These are phyloP conservation scores for Rosellinia necatrix DNA, from an alignment of 2,329 filamentous ascomycete genomes.

Conservation along the genomic window DNA sequence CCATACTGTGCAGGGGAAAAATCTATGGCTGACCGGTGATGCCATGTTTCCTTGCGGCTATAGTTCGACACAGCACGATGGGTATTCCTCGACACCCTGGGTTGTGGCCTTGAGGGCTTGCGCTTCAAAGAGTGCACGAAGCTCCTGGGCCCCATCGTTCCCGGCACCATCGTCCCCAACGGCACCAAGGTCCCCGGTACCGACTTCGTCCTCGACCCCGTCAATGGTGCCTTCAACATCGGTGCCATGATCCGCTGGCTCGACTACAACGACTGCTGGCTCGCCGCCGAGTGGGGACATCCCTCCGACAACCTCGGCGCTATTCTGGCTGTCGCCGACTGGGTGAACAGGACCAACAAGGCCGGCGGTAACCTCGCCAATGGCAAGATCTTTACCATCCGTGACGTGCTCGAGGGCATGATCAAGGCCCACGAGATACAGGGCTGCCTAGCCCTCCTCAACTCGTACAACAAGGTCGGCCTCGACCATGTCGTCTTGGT, in stretches of 20 bases:
- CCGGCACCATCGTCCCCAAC: conserved; percentile 88
- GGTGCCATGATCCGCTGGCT: conserved; percentile 99
- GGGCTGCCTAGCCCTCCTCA: conserved; percentile 93
- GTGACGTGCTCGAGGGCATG: conserved; percentile 94
- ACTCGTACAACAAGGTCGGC: conserved; percentile 98
- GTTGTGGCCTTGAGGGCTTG: conserved; percentile 93
- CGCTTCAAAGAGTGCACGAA: conserved; percentile 96
- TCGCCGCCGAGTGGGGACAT: conserved; percentile 98
- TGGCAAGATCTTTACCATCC: conserved; percentile 85
- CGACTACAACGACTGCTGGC: conserved; percentile 99
- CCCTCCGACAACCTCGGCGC: conserved; percentile 97
- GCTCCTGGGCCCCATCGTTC: conserved; percentile 88
- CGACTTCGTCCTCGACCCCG: conserved; percentile 89
- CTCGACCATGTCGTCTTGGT: conserved; percentile 97
- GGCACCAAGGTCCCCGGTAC: conserved; percentile 91
- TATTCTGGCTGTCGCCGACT: conserved; percentile 95
- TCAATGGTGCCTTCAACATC: conserved; percentile 98
- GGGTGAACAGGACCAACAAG: conserved; percentile 90
- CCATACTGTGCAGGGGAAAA: conserved; percentile 17
- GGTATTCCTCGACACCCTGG: conserved; percentile 95
- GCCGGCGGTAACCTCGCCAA: conserved; percentile 78
- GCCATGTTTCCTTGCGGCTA: conserved; percentile 12
- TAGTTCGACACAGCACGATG: conserved; percentile 95
- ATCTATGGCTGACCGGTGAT: conserved; percentile 37
- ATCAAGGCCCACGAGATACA: conserved; percentile 99